Percentiles rank a stretch among this genome's conserved stretches.
These are phyloP conservation scores for Cladosporium sp. DNA, from an alignment of 2,329 filamentous ascomycete species.

Conservation along the genomic window DNA sequence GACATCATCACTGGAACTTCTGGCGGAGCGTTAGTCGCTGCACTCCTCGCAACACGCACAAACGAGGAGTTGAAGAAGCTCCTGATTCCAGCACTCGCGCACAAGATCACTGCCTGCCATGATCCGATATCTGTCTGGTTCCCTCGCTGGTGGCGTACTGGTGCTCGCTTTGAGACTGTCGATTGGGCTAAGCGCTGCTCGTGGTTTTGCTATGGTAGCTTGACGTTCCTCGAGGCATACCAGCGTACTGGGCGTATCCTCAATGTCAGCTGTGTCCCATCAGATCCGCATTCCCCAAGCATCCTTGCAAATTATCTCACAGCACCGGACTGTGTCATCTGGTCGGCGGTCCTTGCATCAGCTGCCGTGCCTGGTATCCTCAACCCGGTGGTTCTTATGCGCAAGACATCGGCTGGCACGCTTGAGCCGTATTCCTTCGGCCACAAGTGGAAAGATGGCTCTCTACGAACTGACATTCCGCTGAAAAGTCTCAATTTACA, in stretches of 20 bases:
- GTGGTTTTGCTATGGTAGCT: constrained; percentile 89
- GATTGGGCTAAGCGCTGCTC: constrained; percentile 83
- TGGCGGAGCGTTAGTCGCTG: constrained; percentile 87
- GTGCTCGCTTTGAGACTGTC: constrained; percentile 88
- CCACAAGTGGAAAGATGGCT: constrained; percentile 99
- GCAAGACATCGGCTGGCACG: constrained; percentile 74
- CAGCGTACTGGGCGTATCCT: constrained; percentile 90
- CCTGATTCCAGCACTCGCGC: constrained; percentile 82
- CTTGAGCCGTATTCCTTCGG: constrained; percentile 92
- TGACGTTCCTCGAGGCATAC: constrained; percentile 94
- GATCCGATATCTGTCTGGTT: constrained; percentile 77
- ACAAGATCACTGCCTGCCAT: constrained; percentile 80
- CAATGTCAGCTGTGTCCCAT: constrained; percentile 94
- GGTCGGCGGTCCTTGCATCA: constrained; percentile 93
- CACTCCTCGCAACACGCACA: constrained; percentile 82
- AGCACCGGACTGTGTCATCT: constrained; percentile 94
- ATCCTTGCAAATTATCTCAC: constrained; percentile 96
- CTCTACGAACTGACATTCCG: constrained; percentile 89
- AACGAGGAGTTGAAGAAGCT: constrained; percentile 86
- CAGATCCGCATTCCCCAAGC: constrained; percentile 88
- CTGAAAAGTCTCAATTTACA: constrained; percentile 91
- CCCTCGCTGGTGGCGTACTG: constrained; percentile 85
- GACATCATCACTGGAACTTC: constrained; percentile 97
- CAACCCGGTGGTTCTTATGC: constrained; percentile 91
- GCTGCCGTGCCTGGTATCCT: constrained; percentile 94